Conservation (phyloP, 2,329 filamentous ascomycete species). For the Ceratocystis huliohia region DNA sequence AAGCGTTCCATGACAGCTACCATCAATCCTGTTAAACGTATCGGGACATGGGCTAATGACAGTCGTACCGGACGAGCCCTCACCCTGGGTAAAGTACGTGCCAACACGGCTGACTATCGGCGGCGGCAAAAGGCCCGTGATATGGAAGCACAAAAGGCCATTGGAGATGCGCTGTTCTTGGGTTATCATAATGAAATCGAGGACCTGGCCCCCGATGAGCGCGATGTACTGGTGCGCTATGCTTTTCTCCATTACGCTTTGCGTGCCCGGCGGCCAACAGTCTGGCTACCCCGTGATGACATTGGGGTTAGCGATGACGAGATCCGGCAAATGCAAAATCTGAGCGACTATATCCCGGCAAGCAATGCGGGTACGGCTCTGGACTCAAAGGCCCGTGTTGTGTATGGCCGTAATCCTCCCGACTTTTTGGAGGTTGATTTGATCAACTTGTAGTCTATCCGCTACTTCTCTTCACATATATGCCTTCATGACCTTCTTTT, state of each 20-base stretch:
- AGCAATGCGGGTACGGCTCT: conserved; percentile 85
- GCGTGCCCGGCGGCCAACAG: conserved; percentile 67
- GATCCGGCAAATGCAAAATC: conserved; percentile 60
- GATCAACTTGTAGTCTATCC: conserved; percentile 52
- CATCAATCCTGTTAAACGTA: conserved; percentile 36
- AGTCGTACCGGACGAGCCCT: conserved; percentile 22
- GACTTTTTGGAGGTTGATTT: conserved; percentile 82
- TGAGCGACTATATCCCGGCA: conserved; percentile 77
- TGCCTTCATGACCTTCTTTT: conserved; percentile 9
- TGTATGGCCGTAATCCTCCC: conserved; percentile 74
- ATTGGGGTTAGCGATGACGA: conserved; percentile 87
- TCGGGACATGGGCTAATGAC: conserved; percentile 35
- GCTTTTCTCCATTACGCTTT: conserved; percentile 87
- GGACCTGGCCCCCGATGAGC: conserved; percentile 79
- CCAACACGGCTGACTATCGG: conserved; percentile 37
- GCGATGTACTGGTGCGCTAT: conserved; percentile 70
- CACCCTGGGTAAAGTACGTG: conserved; percentile 18
- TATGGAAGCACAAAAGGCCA: conserved; percentile 57
- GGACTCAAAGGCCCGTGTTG: conserved; percentile 68
- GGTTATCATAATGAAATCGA: conserved; percentile 88
- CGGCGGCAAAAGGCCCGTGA: conserved; percentile 43
- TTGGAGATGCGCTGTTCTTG: conserved; percentile 72
- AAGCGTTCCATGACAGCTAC: conserved; percentile 24
- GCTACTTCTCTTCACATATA: background rate
- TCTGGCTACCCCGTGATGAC: conserved; percentile 90